These are phyloP conservation scores for Paramyrothecium sp. DNA, from an alignment of 2,329 filamentous ascomycete species.

Conservation along the genomic window DNA sequence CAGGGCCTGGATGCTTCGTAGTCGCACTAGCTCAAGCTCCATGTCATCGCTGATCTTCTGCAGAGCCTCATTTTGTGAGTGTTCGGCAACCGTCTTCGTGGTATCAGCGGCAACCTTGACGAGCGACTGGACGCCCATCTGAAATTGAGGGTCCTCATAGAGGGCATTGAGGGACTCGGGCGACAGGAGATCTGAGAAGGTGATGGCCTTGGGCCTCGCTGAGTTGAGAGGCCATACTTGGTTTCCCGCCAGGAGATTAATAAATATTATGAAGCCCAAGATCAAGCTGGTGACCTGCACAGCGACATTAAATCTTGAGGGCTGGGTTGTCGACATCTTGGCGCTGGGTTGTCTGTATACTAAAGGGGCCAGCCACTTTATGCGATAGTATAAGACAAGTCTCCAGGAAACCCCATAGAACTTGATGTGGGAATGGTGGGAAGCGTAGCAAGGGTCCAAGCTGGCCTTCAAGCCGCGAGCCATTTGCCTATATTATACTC, in stretches of 20 bases:
- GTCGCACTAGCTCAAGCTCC: not conserved
- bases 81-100: not conserved
- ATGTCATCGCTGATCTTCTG: not conserved
- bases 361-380: not conserved
- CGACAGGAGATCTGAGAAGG: not conserved
- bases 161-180: not conserved
- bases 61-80: not conserved
- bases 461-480: not conserved
- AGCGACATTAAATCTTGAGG: not conserved
- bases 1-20: not conserved
- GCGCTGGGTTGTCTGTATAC: not conserved
- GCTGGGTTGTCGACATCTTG: not conserved
- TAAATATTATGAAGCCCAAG: not conserved
- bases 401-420: not conserved
- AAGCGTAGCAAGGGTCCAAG: not conserved
- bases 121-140: not conserved
- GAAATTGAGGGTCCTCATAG: not conserved
- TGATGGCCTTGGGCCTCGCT: not conserved
- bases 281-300: not conserved
- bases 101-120: not conserved
- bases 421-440: not conserved
- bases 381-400: not conserved
- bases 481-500: not conserved
- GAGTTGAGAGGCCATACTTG: slow-evolving; percentile 1
- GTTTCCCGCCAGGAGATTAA: slow-evolving; percentile 1